Evolutionary conservation across 495 filamentous ascomycete species (phyloP).

Genomic region (Penicillium coffeae): DNA sequence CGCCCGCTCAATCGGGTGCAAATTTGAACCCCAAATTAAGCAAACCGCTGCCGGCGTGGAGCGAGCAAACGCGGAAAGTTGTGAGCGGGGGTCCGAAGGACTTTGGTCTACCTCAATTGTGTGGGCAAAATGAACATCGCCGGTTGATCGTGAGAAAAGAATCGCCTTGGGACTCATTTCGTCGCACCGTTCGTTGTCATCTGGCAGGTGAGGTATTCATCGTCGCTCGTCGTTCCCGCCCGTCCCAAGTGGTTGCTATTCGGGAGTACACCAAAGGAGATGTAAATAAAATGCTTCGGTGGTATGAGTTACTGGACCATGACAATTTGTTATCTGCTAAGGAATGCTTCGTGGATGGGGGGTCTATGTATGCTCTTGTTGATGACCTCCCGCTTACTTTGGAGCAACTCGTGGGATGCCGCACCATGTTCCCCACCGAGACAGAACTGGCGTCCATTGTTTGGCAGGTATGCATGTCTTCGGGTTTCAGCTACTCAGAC

Average conservation of each 20-base stretch:
- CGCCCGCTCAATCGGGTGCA: neutral
- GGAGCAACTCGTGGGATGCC: constrained; percentile 9
- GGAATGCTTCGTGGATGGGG: constrained; percentile 7
- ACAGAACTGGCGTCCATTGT: constrained; percentile 12
- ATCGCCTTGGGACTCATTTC: constrained; percentile 16
- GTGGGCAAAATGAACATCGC: neutral
- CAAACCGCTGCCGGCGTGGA: neutral
- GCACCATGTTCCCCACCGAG: constrained; percentile 8
- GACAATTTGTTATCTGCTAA: constrained; percentile 8
- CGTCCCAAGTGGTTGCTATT: constrained; percentile 5
- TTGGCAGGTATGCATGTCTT: constrained; percentile 9
- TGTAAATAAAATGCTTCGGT: neutral
- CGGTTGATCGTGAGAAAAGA: constrained; percentile 6
- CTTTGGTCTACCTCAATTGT: constrained; percentile 5
- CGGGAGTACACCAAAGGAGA: constrained; percentile 2
- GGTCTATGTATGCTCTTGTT: constrained; percentile 1
- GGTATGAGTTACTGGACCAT: constrained; percentile 1
- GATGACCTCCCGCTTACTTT: constrained; percentile 8
- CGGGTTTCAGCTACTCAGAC: neutral
- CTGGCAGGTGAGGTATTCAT: constrained; percentile 9
- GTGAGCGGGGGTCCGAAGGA: constrained; percentile 3
- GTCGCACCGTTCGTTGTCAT: constrained; percentile 1
- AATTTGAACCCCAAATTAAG: constrained; percentile 5
- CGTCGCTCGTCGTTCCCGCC: constrained; percentile 1
- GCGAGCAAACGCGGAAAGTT: constrained; percentile 4